Base-by-base conservation (phyloP, 805 yeast species). In the Saccharomycopsis microspora region DNA sequence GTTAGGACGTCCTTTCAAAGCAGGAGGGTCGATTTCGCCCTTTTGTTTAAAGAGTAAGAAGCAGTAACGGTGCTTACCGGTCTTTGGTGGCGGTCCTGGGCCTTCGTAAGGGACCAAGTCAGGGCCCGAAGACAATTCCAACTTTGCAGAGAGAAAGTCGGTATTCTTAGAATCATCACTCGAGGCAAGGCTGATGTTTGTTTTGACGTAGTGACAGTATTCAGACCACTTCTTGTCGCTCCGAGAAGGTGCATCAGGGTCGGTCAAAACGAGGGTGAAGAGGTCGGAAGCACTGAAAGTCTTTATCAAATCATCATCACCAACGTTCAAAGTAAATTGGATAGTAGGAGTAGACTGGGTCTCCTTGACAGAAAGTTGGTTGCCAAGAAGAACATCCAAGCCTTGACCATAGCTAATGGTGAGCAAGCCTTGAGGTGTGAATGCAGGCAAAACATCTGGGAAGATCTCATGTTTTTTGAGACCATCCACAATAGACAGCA, bases 191-290 rank as follows among this genome's bases (percentile, higher is more conserved):
- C 66, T 59, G 56, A 81, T 70, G 55, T 81, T 80, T 3, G 78
- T 64, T 33, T 71, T 66, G 38, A 88, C 67, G 71, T 76, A 85
- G 66, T 88, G 97, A 46, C 83, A 78, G 61, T 70, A 88, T 64
- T 88, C 95, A 3, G 93, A 81, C 94, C 95, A 87, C 60, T 80
- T 85, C 59, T 81, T 78, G 62, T 88, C 96, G 3, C 75, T 71
- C 56, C 78, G 74, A 3, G 88, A 75, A 9, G 97, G 97, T 5
- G 96, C 96, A 68, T 88, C 96, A 1, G 97, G 97, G 63, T 88
- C 96, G 5, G 96, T 89, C 55, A 88, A 56, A 3, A 85, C 84
- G 55, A 89, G 66, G 7, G 93, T 78, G 65, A 83, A 88, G 44
- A 72, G 64, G 54, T 78, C 82, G 37, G 68, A 65, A 11, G 58